Evolutionary conservation across 2,329 filamentous ascomycete species (phyloP).

Genomic region (Lasiodiplodia citricola): DNA sequence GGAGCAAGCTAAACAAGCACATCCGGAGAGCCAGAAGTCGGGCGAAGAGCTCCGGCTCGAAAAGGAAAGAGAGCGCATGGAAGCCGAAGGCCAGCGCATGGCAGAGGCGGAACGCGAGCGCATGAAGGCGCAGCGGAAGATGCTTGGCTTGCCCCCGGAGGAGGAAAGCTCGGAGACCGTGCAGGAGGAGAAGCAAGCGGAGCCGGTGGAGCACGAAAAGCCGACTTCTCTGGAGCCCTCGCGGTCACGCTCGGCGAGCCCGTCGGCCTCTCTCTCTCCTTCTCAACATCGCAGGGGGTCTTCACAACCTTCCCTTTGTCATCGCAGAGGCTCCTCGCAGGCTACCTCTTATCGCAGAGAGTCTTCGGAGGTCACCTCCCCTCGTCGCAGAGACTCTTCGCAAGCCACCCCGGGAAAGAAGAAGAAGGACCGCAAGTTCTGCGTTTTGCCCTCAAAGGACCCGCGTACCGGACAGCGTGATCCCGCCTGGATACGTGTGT

Average conservation of each 20-base stretch:
- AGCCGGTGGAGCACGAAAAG: background rate
- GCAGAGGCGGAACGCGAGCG: conserved; percentile 17
- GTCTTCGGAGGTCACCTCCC: too few relatives aligned
- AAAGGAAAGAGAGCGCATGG: conserved; percentile 36
- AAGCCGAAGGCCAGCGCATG: conserved; percentile 32
- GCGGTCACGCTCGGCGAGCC: background rate
- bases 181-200: background rate
- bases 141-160: conserved; percentile 24
- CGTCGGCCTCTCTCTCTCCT: background rate
- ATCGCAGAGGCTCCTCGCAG: background rate
- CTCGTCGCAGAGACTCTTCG: background rate
- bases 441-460: conserved; percentile 63
- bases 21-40: conserved; percentile 28
- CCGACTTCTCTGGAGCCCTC: background rate
- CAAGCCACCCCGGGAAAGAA: conserved; percentile 14
- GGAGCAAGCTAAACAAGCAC: conserved; percentile 30
- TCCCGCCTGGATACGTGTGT: conserved; percentile 75
- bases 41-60: conserved; percentile 33
- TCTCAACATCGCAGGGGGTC: conserved; percentile 30
- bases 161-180: background rate
- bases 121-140: conserved; percentile 6
- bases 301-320: background rate
- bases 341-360: background rate
- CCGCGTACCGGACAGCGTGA: conserved; percentile 54
- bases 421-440: conserved; percentile 71